Conservation (phyloP, 176 grass and related monocot genomes). For the Luzula sylvatica region DNA sequence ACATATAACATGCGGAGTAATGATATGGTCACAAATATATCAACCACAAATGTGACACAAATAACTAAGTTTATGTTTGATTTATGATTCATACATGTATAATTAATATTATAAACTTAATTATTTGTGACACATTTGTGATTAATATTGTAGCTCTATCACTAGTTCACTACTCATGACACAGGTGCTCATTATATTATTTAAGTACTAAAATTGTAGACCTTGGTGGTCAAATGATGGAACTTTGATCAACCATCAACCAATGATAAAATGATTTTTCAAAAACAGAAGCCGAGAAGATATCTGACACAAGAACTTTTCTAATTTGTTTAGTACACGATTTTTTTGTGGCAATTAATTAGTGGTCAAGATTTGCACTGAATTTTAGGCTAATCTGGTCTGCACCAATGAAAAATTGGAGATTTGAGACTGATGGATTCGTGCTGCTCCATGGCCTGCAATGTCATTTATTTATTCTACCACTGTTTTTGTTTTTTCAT, state of each 20-base stretch:
- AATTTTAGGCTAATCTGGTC: constrained; percentile 10
- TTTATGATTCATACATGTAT: too few species aligned
- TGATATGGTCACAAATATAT: too few species aligned
- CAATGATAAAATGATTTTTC: not conserved
- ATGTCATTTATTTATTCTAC: not conserved
- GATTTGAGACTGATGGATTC: not conserved
- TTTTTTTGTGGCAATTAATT: not conserved
- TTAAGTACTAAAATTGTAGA: not conserved
- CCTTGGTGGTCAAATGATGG: not conserved
- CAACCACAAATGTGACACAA: too few species aligned
- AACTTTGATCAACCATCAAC: too few species aligned
- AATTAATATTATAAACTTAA: too few species aligned
- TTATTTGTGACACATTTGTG: too few species aligned
- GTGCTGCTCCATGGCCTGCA: not conserved
- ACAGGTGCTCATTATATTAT: not conserved
- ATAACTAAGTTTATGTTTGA: too few species aligned
- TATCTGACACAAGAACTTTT: constrained; percentile 9
- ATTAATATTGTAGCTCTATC: too few species aligned
- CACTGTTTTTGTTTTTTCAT: too few species aligned
- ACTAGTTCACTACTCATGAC: not conserved
- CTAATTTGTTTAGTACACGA: not conserved
- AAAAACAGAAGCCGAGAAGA: not conserved
- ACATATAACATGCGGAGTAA: too few species aligned
- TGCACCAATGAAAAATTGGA: not conserved
- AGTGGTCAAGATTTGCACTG: not conserved